These are phyloP conservation scores for Nelumbo lutea DNA, from an alignment of 164 flowering plant genomes.

Conservation along the genomic window DNA sequence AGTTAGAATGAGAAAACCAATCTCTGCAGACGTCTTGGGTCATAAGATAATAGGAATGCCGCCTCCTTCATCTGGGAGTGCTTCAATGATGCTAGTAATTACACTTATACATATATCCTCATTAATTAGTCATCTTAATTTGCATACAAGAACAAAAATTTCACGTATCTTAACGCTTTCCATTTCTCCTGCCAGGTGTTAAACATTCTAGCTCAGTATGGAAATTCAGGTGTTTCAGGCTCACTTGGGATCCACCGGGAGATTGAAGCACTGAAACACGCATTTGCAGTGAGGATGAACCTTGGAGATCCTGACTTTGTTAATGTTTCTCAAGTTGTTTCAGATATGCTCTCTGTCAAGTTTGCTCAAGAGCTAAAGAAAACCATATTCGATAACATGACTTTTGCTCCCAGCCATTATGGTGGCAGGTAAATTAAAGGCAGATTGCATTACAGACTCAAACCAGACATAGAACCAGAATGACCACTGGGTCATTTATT, in stretches of 20 bases:
- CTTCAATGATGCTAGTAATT: slow-evolving; percentile 46
- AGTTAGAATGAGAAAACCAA: slow-evolving; percentile 39
- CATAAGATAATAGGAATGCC: slow-evolving; percentile 46
- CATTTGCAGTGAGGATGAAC: slow-evolving; percentile 49
- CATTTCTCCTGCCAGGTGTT: slow-evolving; percentile 33
- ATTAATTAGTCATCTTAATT: neutral
- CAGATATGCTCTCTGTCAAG: slow-evolving; percentile 56
- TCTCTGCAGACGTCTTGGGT: slow-evolving; percentile 30
- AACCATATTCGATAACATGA: slow-evolving; percentile 44
- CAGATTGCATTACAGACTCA: too few relatives aligned
- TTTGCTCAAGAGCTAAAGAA: slow-evolving; percentile 44
- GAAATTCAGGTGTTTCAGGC: slow-evolving; percentile 25
- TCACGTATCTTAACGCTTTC: neutral
- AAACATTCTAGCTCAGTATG: slow-evolving; percentile 49
- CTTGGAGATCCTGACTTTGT: slow-evolving; percentile 74
- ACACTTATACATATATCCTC: neutral
- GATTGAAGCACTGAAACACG: slow-evolving; percentile 60
- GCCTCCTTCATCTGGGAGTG: slow-evolving; percentile 58
- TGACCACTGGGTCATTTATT: too few relatives aligned
- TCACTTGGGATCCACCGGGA: slow-evolving; percentile 45
- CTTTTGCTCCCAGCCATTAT: slow-evolving; percentile 44
- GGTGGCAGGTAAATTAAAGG: slow-evolving; percentile 36
- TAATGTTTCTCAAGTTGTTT: slow-evolving; percentile 26
- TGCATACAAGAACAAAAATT: too few relatives aligned
- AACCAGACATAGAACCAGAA: too few relatives aligned